A percentile compares a stretch with the other conserved stretches of the same genome.
These are phyloP conservation scores for Mycena kentingensis DNA, from an alignment of 768 basidiomycete genomes.

Conservation along the genomic window DNA sequence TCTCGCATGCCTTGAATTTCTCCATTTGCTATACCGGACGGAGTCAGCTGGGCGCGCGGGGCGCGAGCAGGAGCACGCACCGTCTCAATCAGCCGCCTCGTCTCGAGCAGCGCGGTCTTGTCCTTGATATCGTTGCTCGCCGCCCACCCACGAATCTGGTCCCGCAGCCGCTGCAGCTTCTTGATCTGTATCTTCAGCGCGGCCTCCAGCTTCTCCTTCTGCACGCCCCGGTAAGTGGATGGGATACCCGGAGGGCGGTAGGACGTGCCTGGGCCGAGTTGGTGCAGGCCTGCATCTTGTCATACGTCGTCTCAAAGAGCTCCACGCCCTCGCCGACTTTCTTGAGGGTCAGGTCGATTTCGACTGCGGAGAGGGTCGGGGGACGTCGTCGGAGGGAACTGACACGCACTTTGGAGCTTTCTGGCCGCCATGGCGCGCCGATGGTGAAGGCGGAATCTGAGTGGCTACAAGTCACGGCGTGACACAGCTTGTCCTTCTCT, in stretches of 20 bases:
- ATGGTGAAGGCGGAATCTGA: no score
- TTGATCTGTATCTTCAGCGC: conserved; percentile 79
- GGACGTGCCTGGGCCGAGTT: conserved; percentile 54
- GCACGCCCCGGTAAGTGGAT: background rate
- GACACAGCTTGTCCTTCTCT: no score
- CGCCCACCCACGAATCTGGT: conserved; percentile 99
- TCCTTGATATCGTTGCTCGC: conserved; percentile 98
- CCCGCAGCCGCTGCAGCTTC: conserved; percentile 96
- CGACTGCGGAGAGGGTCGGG: conserved; percentile 54
- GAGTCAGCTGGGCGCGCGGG: conserved; percentile 18
- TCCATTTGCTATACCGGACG: conserved; percentile 92
- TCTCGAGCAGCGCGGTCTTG: conserved; percentile 88
- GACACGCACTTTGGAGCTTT: conserved; percentile 80
- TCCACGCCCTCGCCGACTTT: conserved; percentile 95
- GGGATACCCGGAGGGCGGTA: background rate
- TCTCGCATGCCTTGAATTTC: conserved; percentile 99
- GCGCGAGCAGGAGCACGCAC: conserved; percentile 49
- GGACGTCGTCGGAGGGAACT: conserved; percentile 2
- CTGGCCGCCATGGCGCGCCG: conserved; percentile 78
- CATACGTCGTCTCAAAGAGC: conserved; percentile 92
- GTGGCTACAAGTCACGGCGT: no score
- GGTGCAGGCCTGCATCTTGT: conserved; percentile 95
- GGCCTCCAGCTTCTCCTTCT: conserved; percentile 22
- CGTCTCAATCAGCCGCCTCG: conserved; percentile 94
- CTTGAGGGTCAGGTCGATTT: conserved; percentile 98